phyloP scores from a whole-genome alignment of 169 alveolate species.

The Perkinsus olseni region DNA sequence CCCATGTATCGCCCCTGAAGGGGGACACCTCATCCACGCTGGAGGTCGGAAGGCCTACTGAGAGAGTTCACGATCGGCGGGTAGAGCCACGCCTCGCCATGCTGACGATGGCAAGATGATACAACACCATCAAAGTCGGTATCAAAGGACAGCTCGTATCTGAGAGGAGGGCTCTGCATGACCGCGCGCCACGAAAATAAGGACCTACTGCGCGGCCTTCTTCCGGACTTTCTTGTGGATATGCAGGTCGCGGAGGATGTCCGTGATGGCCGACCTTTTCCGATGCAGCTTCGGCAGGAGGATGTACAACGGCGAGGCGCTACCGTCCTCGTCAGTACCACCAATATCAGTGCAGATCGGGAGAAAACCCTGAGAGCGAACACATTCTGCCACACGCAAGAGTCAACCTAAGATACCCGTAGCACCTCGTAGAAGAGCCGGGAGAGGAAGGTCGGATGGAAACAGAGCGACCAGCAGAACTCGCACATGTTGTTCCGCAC shows the following conservation, averaged over 20 bases:
- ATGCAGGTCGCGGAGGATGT: background rate
- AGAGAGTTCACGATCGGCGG: background rate
- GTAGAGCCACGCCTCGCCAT: background rate
- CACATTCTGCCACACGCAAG: no score
- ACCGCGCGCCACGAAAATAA: background rate
- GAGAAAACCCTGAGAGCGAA: background rate
- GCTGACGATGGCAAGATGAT: background rate
- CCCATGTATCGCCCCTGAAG: background rate
- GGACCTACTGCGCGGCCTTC: background rate
- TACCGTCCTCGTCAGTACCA: background rate
- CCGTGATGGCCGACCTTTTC: background rate
- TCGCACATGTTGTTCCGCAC: background rate
- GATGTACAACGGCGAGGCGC: background rate
- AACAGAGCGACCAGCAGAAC: background rate
- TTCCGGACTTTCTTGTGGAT: background rate
- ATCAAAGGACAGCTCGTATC: background rate
- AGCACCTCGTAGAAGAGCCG: background rate
- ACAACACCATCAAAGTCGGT: background rate
- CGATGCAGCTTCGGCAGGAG: background rate
- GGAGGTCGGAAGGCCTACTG: background rate
- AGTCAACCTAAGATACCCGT: background rate
- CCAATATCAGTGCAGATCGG: background rate
- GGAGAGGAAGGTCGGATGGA: background rate
- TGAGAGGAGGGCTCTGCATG: background rate
- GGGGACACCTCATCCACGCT: background rate